These are phyloP conservation scores for Phyllosticta paracitricarpa DNA, from an alignment of 2,329 filamentous ascomycete species.

Conservation along the genomic window DNA sequence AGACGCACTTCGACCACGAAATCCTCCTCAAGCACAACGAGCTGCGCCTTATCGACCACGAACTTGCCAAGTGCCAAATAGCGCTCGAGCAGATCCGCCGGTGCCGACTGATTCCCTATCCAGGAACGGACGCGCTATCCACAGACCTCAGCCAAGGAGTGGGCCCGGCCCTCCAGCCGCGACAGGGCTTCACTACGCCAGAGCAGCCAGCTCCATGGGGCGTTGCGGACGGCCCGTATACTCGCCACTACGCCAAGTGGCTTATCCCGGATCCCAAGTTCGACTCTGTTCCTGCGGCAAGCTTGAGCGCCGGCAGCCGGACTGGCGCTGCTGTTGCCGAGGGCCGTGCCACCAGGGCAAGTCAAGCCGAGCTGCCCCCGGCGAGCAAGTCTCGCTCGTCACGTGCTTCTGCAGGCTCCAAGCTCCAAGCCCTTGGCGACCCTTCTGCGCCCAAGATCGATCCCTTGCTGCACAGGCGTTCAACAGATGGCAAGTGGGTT, in stretches of 20 bases:
- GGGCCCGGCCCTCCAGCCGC: conserved; percentile 57
- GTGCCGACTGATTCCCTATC: conserved; percentile 86
- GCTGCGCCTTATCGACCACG: conserved; percentile 86
- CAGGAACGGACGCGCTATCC: conserved; percentile 57
- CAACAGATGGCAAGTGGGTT: conserved; percentile 71
- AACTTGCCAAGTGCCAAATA: conserved; percentile 89
- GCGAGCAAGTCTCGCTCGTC: conserved; percentile 46
- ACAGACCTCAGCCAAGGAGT: conserved; percentile 62
- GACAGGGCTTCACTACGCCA: conserved; percentile 55
- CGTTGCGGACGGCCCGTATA: conserved; percentile 84
- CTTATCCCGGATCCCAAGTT: conserved; percentile 81
- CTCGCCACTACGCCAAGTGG: conserved; percentile 92
- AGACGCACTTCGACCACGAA: conserved; percentile 81
- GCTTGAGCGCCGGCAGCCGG: conserved; percentile 24
- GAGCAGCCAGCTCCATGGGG: conserved; percentile 81
- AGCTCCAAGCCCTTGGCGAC: conserved; percentile 32
- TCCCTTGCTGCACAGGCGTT: conserved; percentile 74
- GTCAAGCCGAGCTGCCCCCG: conserved; percentile 46
- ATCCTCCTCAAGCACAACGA: conserved; percentile 92
- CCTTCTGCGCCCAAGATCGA: conserved; percentile 51
- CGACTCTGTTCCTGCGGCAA: conserved; percentile 43
- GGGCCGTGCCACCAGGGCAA: conserved; percentile 71
- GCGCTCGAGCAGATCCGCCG: conserved; percentile 88
- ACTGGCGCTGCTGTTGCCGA: conserved; percentile 40
- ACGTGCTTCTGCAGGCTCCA: conserved; percentile 43